phyloP scores from a whole-genome alignment of 78 protist species.

The Dictyostelium firmibasis region DNA sequence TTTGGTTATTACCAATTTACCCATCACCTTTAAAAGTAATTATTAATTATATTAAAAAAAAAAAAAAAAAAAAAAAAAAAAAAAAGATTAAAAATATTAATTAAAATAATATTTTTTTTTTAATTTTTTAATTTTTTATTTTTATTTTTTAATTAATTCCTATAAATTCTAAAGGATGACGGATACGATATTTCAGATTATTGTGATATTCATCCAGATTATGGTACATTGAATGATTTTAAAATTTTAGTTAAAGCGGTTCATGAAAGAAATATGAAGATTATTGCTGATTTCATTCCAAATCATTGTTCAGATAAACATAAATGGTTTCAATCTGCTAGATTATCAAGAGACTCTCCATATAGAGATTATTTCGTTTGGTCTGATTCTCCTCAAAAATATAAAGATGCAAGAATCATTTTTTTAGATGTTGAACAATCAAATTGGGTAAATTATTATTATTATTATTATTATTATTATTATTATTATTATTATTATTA shows the following conservation, averaged over 20 bases:
- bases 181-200: conserved; percentile 92
- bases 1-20: conserved; percentile 90
- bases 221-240: conserved; percentile 86
- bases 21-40: conserved; percentile 81
- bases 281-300: conserved; percentile 85
- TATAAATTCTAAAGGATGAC: conserved; percentile 73
- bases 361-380: conserved; percentile 87
- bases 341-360: conserved; percentile 65
- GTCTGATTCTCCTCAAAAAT: conserved; percentile 63
- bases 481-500: background rate
- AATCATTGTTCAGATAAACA: conserved; percentile 91
- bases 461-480: background rate
- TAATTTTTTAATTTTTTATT: too few species aligned
- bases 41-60: background rate
- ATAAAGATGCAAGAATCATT: conserved; percentile 85
- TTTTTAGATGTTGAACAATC: conserved; percentile 83
- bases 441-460: conserved; percentile 75
- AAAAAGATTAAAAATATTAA: background rate
- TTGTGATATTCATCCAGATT: conserved; percentile 86
- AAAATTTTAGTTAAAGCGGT: conserved; percentile 75
- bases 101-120: too few species aligned
- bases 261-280: conserved; percentile 85
- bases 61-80: background rate
- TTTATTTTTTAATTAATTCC: background rate
- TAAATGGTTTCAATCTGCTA: conserved; percentile 87